Conservation (phyloP, 306 rosid species). For the Medicago lupulina region DNA sequence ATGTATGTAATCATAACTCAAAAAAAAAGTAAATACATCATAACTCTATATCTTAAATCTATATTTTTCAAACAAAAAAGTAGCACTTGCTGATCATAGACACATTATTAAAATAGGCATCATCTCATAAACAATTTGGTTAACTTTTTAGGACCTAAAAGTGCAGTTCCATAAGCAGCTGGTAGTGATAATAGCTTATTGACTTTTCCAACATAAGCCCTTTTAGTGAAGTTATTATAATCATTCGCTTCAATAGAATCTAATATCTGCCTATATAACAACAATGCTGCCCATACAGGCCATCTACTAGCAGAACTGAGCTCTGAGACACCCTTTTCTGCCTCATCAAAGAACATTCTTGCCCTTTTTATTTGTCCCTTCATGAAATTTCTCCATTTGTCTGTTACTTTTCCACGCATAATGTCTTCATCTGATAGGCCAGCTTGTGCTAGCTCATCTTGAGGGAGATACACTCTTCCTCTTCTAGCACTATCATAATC, state of each 20-base stretch:
- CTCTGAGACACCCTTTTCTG: constrained; percentile 84
- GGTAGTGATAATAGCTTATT: constrained; percentile 77
- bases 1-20: constrained; percentile 24
- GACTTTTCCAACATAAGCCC: constrained; percentile 78
- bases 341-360: constrained; percentile 84
- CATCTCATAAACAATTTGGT: constrained; percentile 52
- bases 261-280: constrained; percentile 77
- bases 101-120: not conserved
- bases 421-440: constrained; percentile 87
- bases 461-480: constrained; percentile 94
- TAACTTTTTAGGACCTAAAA: constrained; percentile 55
- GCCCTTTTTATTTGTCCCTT: constrained; percentile 84
- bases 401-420: constrained; percentile 64
- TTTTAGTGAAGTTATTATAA: constrained; percentile 82
- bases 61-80: constrained; percentile 39
- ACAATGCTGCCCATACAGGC: constrained; percentile 88
- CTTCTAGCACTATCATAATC: constrained; percentile 67
- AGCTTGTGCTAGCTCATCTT: constrained; percentile 78
- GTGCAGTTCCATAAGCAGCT: constrained; percentile 71
- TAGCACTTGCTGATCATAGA: not conserved
- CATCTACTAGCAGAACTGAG: constrained; percentile 83
- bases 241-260: constrained; percentile 93
- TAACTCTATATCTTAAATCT: constrained; percentile 4
- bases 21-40: constrained; percentile 26
- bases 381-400: constrained; percentile 90